Conservation (phyloP, 139 green algal genomes). For the Tetradesmus lagerheimii region DNA sequence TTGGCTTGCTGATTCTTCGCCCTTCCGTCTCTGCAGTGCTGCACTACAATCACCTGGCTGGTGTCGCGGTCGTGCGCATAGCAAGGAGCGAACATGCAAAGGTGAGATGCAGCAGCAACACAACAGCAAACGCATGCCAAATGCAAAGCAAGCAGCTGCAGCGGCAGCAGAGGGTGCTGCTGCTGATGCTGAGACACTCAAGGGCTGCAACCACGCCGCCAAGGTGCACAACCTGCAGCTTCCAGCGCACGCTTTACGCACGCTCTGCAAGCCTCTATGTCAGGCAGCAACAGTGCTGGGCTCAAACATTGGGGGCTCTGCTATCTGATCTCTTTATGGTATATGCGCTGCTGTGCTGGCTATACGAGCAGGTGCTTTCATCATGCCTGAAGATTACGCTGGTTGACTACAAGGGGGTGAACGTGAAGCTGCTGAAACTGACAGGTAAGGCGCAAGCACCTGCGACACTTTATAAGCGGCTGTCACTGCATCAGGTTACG, state of each 20-base stretch:
- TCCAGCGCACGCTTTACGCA: no score
- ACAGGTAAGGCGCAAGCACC: neutral
- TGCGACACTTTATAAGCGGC: no score
- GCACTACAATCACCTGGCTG: conserved; percentile 24
- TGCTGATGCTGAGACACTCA: no score
- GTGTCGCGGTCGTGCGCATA: conserved; percentile 21
- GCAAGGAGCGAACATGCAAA: conserved; percentile 15
- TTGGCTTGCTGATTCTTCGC: neutral
- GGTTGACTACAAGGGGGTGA: conserved; percentile 27
- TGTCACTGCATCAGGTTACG: no score
- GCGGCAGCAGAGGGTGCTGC: neutral
- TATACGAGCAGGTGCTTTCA: conserved; percentile 14
- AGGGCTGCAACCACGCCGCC: no score
- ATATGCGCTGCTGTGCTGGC: neutral
- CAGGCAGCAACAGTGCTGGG: neutral
- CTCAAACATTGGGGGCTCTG: no score
- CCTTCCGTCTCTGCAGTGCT: neutral
- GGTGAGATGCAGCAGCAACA: neutral
- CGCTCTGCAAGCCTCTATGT: no score
- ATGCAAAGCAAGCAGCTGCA: neutral
- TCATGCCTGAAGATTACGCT: conserved; percentile 9
- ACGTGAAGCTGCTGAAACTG: conserved; percentile 30
- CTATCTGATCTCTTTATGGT: no score
- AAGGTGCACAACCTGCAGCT: no score
- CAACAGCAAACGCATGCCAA: neutral